Conservation (phyloP, 1,284 basidiomycete genomes). For the Mycosarcoma maydis region DNA sequence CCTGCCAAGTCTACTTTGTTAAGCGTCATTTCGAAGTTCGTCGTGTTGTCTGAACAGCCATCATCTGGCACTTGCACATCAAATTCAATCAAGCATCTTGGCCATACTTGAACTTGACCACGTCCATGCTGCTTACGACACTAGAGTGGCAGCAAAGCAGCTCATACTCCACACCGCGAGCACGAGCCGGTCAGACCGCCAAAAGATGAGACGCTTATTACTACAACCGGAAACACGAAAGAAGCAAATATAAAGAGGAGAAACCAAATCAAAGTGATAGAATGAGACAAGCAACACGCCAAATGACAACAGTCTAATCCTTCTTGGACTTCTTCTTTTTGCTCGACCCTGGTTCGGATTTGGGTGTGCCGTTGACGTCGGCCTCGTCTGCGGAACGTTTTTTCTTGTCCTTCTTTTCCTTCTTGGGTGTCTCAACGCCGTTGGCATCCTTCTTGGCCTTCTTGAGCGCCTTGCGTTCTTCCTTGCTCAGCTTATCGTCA, state of each 20-base stretch:
- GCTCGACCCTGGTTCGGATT: constrained; percentile 45
- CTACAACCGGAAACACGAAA: constrained; percentile 20
- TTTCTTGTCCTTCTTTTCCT: constrained; percentile 63
- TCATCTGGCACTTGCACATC: not conserved
- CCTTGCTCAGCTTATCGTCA: constrained; percentile 53
- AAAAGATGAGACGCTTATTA: too few species aligned
- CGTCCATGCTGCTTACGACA: too few species aligned
- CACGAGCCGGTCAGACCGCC: too few species aligned
- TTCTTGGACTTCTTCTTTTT: constrained; percentile 63
- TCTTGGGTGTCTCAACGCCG: constrained; percentile 43
- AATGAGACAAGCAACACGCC: too few species aligned
- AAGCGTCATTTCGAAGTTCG: constrained; percentile 72
- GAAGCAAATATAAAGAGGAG: not conserved
- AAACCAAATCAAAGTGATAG: not conserved
- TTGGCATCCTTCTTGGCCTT: constrained; percentile 49
- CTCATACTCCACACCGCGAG: too few species aligned
- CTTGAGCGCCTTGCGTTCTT: constrained; percentile 53
- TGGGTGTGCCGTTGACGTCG: constrained; percentile 47
- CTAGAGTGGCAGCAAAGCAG: too few species aligned
- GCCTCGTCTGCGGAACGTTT: constrained; percentile 52
- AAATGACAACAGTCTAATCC: too few species aligned
- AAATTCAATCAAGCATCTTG: too few species aligned
- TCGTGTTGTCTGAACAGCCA: constrained; percentile 37
- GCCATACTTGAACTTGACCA: too few species aligned
- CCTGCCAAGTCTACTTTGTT: constrained; percentile 97